phyloP scores from a whole-genome alignment of 1,284 basidiomycete species.

The Malassezia yamatoensis region DNA sequence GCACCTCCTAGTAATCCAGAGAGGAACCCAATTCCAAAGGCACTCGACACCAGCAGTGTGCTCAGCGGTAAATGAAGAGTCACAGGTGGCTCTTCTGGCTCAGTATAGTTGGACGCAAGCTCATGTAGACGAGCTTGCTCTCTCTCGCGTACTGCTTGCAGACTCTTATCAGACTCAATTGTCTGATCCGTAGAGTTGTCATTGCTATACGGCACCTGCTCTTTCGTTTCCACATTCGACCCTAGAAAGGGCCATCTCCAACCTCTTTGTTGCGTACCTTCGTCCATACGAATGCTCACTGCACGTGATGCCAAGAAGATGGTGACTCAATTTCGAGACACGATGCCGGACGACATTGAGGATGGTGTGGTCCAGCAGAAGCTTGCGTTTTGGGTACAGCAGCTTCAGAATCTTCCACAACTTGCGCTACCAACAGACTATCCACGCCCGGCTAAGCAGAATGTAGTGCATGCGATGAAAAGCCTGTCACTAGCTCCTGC shows the following conservation, averaged over 20 bases:
- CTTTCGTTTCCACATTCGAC: too few relatives aligned
- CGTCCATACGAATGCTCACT: too few relatives aligned
- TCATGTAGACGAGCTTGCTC: too few relatives aligned
- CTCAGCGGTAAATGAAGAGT: slow-evolving; percentile 8
- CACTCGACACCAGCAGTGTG: slow-evolving; percentile 17
- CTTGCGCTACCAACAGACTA: slow-evolving; percentile 94
- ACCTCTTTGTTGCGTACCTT: too few relatives aligned
- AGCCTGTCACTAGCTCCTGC: slow-evolving; percentile 28
- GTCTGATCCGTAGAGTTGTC: too few relatives aligned
- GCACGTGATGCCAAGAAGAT: slow-evolving; percentile 1
- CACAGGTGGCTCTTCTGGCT: background rate
- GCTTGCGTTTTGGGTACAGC: slow-evolving; percentile 27
- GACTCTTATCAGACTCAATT: too few relatives aligned
- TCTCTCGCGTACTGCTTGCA: too few relatives aligned
- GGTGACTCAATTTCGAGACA: slow-evolving; percentile 1
- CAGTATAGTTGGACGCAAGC: background rate
- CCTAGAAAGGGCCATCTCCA: too few relatives aligned
- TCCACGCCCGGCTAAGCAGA: slow-evolving; percentile 60
- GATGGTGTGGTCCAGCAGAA: background rate
- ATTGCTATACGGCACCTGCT: too few relatives aligned
- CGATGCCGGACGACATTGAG: background rate
- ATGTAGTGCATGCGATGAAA: slow-evolving; percentile 40
- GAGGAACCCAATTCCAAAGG: slow-evolving; percentile 30
- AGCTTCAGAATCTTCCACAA: slow-evolving; percentile 62
- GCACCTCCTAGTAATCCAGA: slow-evolving; percentile 31